Base-by-base conservation (phyloP, 2,329 filamentous ascomycete genomes). In the Pyrenophora teres region DNA sequence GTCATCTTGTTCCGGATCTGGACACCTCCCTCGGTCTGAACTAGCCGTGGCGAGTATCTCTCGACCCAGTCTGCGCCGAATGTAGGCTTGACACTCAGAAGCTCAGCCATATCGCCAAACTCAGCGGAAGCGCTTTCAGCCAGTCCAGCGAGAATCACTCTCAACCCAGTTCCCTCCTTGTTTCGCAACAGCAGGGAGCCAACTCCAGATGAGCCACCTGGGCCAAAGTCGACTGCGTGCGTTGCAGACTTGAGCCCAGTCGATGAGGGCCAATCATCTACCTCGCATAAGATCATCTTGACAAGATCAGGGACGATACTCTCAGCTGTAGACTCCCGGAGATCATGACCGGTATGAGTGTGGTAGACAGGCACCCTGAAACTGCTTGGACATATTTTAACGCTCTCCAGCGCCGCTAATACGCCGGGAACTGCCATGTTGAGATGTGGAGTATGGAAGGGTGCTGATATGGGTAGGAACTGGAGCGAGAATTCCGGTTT, bases 1-100 rank as follows among this genome's bases (percentile, higher is more conserved):
- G 89, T 95, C 88, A 97, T 94, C 80, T 57, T 60, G 4, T 60
- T 62, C 32, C 53, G 54, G 40, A 63, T 40, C 37, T 40, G 5
- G 19, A 40, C 27, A 27, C 37, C 15, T 52, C 45, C 8, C 50
- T 54, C 30, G 45, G 46, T 15, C 53, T 59, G 10, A 36, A 51
- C 21, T 45, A 42, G 36, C 51, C 50, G 32, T 50, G 54, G 19
- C 37, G 23, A 9, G 45, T 50, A 27, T 32, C 16, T 19, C 16
- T 44, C 10, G 30, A 32, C 40, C 37, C 37, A 40, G n/a, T 40
- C 21, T 42, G 37, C 19, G 19, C 30, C 33, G 16, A 45, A 31
- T 33, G 33, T 36, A 18, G 52, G 43, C 19, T 40, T 40, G 37
- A 21, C 10, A 40, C 37, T 40, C 37, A 40, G 18, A 27, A 40